These are phyloP conservation scores for Schizothecium vesticola DNA, from an alignment of 495 filamentous ascomycete genomes.

Conservation along the genomic window DNA sequence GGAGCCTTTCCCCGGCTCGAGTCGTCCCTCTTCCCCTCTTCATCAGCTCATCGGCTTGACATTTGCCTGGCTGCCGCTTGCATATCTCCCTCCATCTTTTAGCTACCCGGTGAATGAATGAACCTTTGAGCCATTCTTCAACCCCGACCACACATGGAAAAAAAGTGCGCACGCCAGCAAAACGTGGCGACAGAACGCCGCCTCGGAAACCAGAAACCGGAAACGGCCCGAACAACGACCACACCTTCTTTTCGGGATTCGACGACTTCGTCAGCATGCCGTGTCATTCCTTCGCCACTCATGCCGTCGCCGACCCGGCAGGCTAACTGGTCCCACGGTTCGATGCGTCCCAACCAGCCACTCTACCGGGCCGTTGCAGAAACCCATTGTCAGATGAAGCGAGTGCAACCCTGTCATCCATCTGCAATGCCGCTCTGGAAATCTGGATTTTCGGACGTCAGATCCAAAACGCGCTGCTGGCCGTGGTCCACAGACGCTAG, in stretches of 20 bases:
- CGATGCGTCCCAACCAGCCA: too few relatives aligned
- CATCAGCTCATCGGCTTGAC: background rate
- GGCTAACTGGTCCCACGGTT: too few relatives aligned
- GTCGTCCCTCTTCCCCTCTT: background rate
- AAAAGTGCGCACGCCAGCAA: background rate
- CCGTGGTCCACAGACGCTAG: background rate
- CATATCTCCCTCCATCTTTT: background rate
- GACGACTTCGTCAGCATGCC: too few relatives aligned
- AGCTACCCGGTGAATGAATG: background rate
- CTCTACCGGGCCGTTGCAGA: background rate
- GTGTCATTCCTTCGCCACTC: background rate
- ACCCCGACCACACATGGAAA: background rate
- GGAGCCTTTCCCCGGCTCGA: background rate
- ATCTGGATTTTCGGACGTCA: background rate
- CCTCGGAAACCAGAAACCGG: background rate
- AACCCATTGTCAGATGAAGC: background rate
- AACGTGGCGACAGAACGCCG: background rate
- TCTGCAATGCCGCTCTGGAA: background rate
- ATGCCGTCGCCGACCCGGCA: background rate
- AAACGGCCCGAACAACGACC: background rate
- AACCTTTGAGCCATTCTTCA: too few relatives aligned
- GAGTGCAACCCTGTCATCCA: background rate
- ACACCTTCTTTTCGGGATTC: background rate
- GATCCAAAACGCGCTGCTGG: background rate
- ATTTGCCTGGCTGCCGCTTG: too few relatives aligned